Evolutionary conservation across 2,329 filamentous ascomycete species (phyloP).

Genomic region (Penicillium sumatraense): DNA sequence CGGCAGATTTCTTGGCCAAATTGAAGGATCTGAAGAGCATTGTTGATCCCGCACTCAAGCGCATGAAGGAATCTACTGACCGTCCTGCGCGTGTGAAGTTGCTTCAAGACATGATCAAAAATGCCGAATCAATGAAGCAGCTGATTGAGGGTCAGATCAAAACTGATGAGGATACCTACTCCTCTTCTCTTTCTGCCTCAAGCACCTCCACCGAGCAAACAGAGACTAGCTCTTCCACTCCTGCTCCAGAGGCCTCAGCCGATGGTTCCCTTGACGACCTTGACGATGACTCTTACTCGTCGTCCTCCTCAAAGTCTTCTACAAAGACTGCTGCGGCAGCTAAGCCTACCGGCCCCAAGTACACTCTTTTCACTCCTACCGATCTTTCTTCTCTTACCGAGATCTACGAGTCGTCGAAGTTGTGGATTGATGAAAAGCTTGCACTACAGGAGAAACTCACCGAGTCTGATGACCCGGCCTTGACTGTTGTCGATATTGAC

Average conservation of each 20-base stretch:
- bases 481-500: slow-evolving; percentile 73
- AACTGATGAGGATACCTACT: slow-evolving; percentile 66
- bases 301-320: slow-evolving; percentile 42
- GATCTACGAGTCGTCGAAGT: slow-evolving; percentile 63
- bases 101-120: slow-evolving; percentile 72
- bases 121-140: slow-evolving; percentile 71
- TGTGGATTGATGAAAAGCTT: slow-evolving; percentile 77
- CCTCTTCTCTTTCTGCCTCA: slow-evolving; percentile 57
- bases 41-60: slow-evolving; percentile 74
- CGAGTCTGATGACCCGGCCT: slow-evolving; percentile 72
- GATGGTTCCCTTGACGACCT: slow-evolving; percentile 70
- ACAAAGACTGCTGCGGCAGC: slow-evolving; percentile 40
- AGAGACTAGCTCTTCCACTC: slow-evolving; percentile 53
- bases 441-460: slow-evolving; percentile 72
- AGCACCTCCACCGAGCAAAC: slow-evolving; percentile 44
- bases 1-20: slow-evolving; percentile 74
- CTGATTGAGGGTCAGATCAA: slow-evolving; percentile 75
- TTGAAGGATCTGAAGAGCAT: slow-evolving; percentile 78
- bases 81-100: slow-evolving; percentile 71
- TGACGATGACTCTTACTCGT: slow-evolving; percentile 67
- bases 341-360: slow-evolving; percentile 54
- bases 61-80: slow-evolving; percentile 72
- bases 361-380: slow-evolving; percentile 71
- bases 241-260: slow-evolving; percentile 28
- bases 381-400: slow-evolving; percentile 71